Percentiles rank a stretch among this genome's conserved stretches.
phyloP scores from a whole-genome alignment of 1,284 basidiomycete species.

The Inonotus obliquus region DNA sequence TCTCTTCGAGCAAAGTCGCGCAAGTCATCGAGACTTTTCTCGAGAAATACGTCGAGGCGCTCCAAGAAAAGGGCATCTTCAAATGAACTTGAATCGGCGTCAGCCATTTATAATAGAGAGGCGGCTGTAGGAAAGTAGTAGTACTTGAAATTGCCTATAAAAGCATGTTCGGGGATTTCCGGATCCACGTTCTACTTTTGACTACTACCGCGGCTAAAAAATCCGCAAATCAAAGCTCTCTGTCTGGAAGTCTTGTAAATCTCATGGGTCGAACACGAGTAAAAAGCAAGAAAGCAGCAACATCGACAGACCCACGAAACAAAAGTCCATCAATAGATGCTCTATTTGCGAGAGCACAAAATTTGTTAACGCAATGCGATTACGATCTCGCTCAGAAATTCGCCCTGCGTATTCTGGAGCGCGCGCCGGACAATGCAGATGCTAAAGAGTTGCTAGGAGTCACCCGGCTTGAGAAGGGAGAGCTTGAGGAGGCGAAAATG shows the following conservation, averaged over 20 bases:
- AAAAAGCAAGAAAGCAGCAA: constrained; percentile 45
- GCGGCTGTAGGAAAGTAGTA: too few species aligned
- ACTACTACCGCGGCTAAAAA: too few species aligned
- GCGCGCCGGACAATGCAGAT: constrained; percentile 60
- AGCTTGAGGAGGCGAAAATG: constrained; percentile 68
- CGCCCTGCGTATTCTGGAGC: constrained; percentile 62
- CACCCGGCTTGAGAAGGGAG: constrained; percentile 71
- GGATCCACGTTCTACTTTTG: too few species aligned
- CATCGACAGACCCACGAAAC: constrained; percentile 33
- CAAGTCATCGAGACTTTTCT: constrained; percentile 51
- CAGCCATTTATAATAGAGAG: not conserved
- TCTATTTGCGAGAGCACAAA: constrained; percentile 71
- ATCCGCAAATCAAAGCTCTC: too few species aligned
- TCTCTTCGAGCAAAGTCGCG: constrained; percentile 56
- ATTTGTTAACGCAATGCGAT: constrained; percentile 76
- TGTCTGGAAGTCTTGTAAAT: too few species aligned
- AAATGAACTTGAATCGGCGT: not conserved
- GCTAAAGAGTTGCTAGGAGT: constrained; percentile 81
- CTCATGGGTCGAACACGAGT: constrained; percentile 63
- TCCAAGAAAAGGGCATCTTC: constrained; percentile 52
- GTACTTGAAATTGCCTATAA: too few species aligned
- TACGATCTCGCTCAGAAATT: constrained; percentile 80
- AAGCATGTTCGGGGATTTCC: too few species aligned
- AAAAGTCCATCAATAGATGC: constrained; percentile 40
- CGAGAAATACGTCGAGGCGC: constrained; percentile 54